These are phyloP conservation scores for Gorgonomyces haynaldii DNA, from an alignment of 192 early-diverging fungal species.

Conservation along the genomic window DNA sequence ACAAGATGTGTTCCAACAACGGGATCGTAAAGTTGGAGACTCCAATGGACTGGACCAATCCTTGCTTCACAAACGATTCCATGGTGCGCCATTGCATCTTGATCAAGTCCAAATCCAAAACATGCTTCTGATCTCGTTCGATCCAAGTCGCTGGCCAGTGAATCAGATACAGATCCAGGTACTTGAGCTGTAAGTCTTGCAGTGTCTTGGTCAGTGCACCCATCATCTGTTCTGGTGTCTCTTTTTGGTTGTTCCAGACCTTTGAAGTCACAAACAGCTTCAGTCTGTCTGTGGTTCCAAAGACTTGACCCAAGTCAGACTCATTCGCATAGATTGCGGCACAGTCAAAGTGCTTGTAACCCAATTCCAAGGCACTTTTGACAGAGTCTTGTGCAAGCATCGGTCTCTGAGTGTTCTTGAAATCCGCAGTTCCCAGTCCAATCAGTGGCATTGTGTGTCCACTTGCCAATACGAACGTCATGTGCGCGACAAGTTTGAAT, in stretches of 20 bases:
- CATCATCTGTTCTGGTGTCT: constrained; percentile 38
- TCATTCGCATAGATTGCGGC: constrained; percentile 62
- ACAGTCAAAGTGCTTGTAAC: constrained; percentile 44
- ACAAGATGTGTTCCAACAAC: neutral
- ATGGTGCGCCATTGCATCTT: constrained; percentile 69
- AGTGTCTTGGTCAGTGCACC: constrained; percentile 52
- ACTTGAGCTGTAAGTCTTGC: constrained; percentile 53
- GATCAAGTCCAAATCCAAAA: constrained; percentile 40
- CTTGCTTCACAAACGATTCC: constrained; percentile 60
- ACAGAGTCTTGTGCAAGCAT: too few species aligned
- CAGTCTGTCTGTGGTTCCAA: constrained; percentile 37
- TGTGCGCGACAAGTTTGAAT: too few species aligned
- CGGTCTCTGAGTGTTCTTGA: too few species aligned
- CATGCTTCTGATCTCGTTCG: too few species aligned
- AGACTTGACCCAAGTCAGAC: constrained; percentile 58
- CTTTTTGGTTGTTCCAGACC: constrained; percentile 55
- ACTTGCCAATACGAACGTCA: too few species aligned
- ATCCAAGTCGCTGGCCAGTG: constrained; percentile 74
- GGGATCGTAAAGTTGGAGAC: constrained; percentile 63
- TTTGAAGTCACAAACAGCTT: constrained; percentile 68
- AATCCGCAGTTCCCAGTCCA: constrained; percentile 29
- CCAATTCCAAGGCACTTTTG: constrained; percentile 47
- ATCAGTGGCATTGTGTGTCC: constrained; percentile 12
- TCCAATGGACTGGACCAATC: constrained; percentile 69
- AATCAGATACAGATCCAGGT: constrained; percentile 74